Conservation (phyloP, 1,139 yeast genomes). For the Diutina mesorugosa region DNA sequence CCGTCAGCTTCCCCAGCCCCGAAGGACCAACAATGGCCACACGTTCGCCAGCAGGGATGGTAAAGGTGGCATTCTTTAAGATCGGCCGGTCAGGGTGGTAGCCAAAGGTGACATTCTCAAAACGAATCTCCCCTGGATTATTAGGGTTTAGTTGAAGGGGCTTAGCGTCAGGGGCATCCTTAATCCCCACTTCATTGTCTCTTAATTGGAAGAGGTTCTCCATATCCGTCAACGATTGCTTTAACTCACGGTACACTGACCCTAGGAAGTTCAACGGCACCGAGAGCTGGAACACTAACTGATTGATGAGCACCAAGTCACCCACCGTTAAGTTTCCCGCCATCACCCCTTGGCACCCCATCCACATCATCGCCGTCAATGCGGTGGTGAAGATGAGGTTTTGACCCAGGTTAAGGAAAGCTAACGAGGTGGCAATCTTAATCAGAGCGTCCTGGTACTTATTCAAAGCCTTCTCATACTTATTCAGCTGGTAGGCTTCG, state of each 20-base stretch:
- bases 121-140: conserved; percentile 57
- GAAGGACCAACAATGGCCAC: conserved; percentile 94
- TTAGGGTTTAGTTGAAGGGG: conserved; percentile 34
- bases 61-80: conserved; percentile 65
- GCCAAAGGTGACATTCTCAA: conserved; percentile 89
- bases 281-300: conserved; percentile 86
- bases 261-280: conserved; percentile 92
- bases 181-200: conserved; percentile 55
- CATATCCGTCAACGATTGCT: conserved; percentile 88
- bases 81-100: conserved; percentile 85
- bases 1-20: conserved; percentile 92
- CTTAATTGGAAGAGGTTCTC: conserved; percentile 79
- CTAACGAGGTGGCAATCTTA: conserved; percentile 85
- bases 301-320: conserved; percentile 90
- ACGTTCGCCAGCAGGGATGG: conserved; percentile 82
- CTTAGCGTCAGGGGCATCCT: conserved; percentile 48
- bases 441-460: conserved; percentile 73
- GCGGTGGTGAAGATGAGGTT: conserved; percentile 85
- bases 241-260: conserved; percentile 86
- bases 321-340: conserved; percentile 81
- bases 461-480: conserved; percentile 66
- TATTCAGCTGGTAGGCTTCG: conserved; percentile 64
- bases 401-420: conserved; percentile 86
- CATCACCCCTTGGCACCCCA: conserved; percentile 95
- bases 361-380: conserved; percentile 92